Percentiles rank a stretch among this genome's conserved stretches.
phyloP scores from a whole-genome alignment of 306 rosid species.

The Sphenostylis stenocarpa region DNA sequence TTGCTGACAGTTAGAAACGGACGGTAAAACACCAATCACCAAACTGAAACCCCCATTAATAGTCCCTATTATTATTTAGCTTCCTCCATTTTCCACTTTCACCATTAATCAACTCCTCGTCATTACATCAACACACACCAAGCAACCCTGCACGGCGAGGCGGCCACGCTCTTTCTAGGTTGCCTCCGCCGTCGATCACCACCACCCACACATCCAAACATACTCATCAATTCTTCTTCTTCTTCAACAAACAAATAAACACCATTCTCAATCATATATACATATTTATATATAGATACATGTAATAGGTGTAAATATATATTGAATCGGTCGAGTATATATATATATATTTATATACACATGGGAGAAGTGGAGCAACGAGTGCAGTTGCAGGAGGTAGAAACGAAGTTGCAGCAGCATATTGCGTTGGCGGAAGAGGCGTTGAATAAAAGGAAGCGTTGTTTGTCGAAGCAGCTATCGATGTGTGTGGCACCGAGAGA shows the following conservation, averaged over 20 bases:
- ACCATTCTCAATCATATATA: too few relatives aligned
- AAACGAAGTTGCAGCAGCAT: slow-evolving; percentile 30
- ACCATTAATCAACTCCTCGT: background rate
- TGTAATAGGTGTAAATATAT: background rate
- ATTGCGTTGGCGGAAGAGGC: slow-evolving; percentile 32
- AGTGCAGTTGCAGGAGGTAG: background rate
- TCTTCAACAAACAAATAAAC: background rate
- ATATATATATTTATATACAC: background rate
- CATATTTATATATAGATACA: too few relatives aligned
- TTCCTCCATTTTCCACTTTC: background rate
- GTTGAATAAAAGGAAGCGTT: slow-evolving; percentile 45
- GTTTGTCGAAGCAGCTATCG: slow-evolving; percentile 54
- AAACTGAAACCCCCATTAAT: background rate
- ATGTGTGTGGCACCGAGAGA: slow-evolving; percentile 60
- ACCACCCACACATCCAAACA: background rate
- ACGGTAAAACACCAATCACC: slow-evolving; percentile 32
- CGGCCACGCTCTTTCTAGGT: slow-evolving; percentile 26
- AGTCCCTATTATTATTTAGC: background rate
- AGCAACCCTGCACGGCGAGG: slow-evolving; percentile 30
- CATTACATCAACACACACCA: background rate
- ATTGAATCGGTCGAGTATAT: background rate
- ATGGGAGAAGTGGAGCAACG: background rate
- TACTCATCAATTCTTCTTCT: background rate
- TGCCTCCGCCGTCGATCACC: slow-evolving; percentile 29
- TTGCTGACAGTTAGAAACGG: slow-evolving; percentile 39